Conservation (phyloP, 176 grass and related monocot species). For the Metroxylon sagu region DNA sequence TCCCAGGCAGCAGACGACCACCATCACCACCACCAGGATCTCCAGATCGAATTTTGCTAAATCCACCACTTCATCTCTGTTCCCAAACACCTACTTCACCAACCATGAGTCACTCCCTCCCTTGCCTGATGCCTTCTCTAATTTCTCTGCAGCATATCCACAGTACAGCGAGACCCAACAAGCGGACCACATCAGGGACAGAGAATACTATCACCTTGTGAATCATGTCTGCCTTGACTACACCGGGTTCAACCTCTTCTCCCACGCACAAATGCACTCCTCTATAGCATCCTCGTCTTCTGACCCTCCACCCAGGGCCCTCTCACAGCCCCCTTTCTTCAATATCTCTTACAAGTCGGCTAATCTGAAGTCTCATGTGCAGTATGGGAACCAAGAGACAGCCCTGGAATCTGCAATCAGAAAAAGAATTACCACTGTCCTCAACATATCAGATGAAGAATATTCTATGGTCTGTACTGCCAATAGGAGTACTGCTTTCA, state of each 20-base stretch:
- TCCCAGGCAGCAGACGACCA: constrained; percentile 3
- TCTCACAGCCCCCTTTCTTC: constrained; percentile 66
- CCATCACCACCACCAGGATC: constrained; percentile 31
- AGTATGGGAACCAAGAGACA: constrained; percentile 16
- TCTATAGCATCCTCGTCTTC: constrained; percentile 35
- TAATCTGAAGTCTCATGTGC: constrained; percentile 54
- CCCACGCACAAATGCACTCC: constrained; percentile 68
- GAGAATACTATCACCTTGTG: constrained; percentile 58
- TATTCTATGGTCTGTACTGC: constrained; percentile 88
- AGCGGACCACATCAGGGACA: constrained; percentile 43
- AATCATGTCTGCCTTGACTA: constrained; percentile 81
- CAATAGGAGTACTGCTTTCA: constrained; percentile 79
- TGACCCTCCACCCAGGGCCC: not conserved
- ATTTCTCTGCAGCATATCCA: constrained; percentile 58
- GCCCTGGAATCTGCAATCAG: constrained; percentile 37
- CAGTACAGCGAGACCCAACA: constrained; percentile 40
- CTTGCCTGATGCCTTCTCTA: constrained; percentile 38
- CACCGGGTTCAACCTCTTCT: constrained; percentile 85
- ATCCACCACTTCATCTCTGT: constrained; percentile 39
- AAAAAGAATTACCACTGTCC: constrained; percentile 58
- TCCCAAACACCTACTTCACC: constrained; percentile 50
- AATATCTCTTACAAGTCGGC: constrained; percentile 68
- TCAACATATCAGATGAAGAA: constrained; percentile 64
- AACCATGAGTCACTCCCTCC: constrained; percentile 77
- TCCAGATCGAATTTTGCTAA: constrained; percentile 58